Evolutionary conservation across 129 eudicot genomes (phyloP).

Genomic region (Apium graveolens): DNA sequence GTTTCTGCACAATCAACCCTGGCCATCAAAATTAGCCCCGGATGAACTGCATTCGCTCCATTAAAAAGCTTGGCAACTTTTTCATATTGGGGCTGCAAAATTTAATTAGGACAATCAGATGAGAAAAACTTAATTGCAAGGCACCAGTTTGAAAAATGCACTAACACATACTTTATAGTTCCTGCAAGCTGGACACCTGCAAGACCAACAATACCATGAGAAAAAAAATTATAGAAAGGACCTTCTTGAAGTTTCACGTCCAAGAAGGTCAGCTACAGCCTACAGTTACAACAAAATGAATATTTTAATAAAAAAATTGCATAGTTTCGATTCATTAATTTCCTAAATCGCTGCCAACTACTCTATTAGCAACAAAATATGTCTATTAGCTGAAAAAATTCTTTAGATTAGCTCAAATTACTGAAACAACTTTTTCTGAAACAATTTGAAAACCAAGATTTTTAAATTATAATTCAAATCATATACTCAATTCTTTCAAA

Average conservation of each 20-base stretch:
- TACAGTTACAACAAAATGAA: neutral
- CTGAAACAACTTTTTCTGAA: neutral
- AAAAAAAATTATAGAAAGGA: neutral
- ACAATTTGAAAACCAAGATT: neutral
- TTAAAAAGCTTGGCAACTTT: conserved; percentile 58
- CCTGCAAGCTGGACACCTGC: conserved; percentile 75
- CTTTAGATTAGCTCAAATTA: neutral
- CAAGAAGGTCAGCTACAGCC: neutral
- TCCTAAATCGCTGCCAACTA: neutral
- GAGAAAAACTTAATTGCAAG: neutral
- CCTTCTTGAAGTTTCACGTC: neutral
- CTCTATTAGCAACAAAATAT: neutral
- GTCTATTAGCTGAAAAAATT: neutral
- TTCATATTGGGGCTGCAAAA: conserved; percentile 52
- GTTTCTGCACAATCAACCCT: conserved; percentile 57
- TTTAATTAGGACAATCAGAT: neutral
- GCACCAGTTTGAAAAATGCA: neutral
- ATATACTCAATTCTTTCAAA: neutral
- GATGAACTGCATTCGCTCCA: conserved; percentile 55
- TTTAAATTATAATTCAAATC: neutral
- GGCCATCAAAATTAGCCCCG: conserved; percentile 48
- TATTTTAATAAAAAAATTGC: neutral
- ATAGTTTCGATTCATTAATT: neutral
- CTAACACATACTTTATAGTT: conserved; percentile 41
- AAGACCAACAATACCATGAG: conserved; percentile 3